Conservation (phyloP, 768 basidiomycete species). For the Hygrocybe coccinea region DNA sequence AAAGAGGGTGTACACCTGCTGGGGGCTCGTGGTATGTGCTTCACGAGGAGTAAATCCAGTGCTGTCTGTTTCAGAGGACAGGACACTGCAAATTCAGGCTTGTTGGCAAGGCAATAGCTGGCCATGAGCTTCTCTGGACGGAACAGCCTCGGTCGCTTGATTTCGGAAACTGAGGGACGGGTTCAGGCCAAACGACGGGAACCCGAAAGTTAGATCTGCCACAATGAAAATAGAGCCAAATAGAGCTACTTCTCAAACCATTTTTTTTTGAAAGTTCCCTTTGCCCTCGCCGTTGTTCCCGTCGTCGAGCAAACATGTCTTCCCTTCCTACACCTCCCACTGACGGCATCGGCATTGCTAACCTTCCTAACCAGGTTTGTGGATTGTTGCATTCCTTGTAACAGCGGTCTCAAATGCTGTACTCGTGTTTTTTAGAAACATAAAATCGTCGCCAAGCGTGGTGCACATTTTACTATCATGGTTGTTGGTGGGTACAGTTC, state of each 20-base stretch:
- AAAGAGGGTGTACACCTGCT: too few species aligned
- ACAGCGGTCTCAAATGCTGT: not conserved
- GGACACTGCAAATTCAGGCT: too few species aligned
- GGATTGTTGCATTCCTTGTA: not conserved
- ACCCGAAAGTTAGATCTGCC: not conserved
- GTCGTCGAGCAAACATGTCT: constrained; percentile 38
- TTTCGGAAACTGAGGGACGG: not conserved
- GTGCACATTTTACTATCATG: constrained; percentile 98
- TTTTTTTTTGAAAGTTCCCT: constrained; percentile 9
- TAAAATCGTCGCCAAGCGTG: constrained; percentile 97
- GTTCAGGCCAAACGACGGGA: too few species aligned
- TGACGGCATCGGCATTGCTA: constrained; percentile 90
- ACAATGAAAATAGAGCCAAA: constrained; percentile 6
- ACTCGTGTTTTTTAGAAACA: constrained; percentile 63
- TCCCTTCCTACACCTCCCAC: constrained; percentile 38
- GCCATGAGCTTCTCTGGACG: too few species aligned
- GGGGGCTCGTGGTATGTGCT: too few species aligned
- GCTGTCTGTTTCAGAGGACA: too few species aligned
- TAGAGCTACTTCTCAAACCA: not conserved
- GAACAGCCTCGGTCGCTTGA: too few species aligned
- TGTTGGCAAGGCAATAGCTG: too few species aligned
- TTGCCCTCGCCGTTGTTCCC: constrained; percentile 22
- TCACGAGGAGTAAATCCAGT: too few species aligned
- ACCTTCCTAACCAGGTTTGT: constrained; percentile 94
- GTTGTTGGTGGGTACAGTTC: constrained; percentile 73